A percentile compares a stretch with the other conserved stretches of the same genome.
phyloP scores from a whole-genome alignment of 768 basidiomycete species.

The Amanita inopinata region DNA sequence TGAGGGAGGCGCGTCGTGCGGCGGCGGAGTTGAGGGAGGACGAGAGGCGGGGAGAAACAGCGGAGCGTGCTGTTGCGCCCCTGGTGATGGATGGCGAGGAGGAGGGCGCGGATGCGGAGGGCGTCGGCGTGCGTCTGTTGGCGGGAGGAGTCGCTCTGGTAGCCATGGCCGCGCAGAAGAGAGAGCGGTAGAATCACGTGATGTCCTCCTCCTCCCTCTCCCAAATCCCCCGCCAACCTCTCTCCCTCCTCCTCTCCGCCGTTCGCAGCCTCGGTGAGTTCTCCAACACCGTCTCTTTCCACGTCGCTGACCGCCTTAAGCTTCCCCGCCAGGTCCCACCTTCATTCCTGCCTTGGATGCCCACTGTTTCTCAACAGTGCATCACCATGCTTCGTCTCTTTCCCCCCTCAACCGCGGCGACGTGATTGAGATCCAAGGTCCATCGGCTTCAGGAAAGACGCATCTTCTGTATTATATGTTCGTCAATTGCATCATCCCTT shows the following conservation, averaged over 20 bases:
- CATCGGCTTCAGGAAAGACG: constrained; percentile 67
- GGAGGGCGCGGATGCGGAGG: constrained; percentile 32
- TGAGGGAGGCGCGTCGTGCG: constrained; percentile 42
- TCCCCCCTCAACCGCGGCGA: constrained; percentile 37
- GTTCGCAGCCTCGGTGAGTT: constrained; percentile 11
- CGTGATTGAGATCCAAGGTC: constrained; percentile 70
- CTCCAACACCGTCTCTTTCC: constrained; percentile 4
- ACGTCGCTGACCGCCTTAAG: constrained; percentile 13
- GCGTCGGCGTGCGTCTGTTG: constrained; percentile 29
- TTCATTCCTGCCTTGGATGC: constrained; percentile 25
- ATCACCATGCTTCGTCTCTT: too few relatives aligned
- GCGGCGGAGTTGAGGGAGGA: constrained; percentile 40
- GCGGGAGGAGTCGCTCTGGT: constrained; percentile 36
- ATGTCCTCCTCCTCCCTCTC: constrained; percentile 2
- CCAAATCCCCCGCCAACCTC: constrained; percentile 7
- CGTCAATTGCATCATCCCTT: constrained; percentile 48
- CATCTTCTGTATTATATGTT: constrained; percentile 65
- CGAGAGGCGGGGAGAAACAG: constrained; percentile 45
- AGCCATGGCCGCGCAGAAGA: constrained; percentile 17
- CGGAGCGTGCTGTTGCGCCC: constrained; percentile 56
- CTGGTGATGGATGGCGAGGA: constrained; percentile 37
- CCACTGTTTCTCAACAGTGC: too few relatives aligned
- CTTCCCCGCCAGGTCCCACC: constrained; percentile 20
- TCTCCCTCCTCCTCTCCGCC: constrained; percentile 8
- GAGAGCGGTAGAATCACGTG: too few relatives aligned